Base-by-base conservation (phyloP, 345 rosid species). In the Gossypium ekmanianum region DNA sequence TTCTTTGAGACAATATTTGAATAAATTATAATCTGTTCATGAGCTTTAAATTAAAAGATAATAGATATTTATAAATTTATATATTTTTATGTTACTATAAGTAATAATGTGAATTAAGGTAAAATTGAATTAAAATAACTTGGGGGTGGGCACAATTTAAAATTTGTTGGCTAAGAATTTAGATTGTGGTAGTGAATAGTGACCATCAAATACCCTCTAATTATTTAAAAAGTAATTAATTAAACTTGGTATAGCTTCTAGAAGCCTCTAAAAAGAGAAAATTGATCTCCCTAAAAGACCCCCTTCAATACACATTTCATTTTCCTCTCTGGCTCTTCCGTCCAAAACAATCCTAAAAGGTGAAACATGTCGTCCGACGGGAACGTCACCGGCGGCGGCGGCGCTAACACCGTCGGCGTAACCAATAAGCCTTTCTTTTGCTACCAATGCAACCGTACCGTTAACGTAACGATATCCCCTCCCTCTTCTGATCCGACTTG, bases 361-460 rank as follows among this genome's bases (percentile, higher is more conserved):
- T 45, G 26, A 51, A 64, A 51, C 2, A 75, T 75, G 78, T 75
- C 78, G 48, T 24, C 52, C 20, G 78, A 57, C 47, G 78, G 72
- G 54, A 56, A 56, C 61, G 61, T 52, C 61, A 52, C 39, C 63
- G 29, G 64, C 64, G 17, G 16, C 16, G 73, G 14, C 27, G 61
- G 61, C 61, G 61, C n/a, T 70, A 70, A 29, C 61, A 52, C 61
- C 48, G 74, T 11, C 61, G 61, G 61, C 27, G 22, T 7, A 29
- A 52, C 74, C 75, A 44, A 81, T 29, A 67, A 87, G 80, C 82
- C 75, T 66, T 91, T 82, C 71, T 90, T 82, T 84, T 91, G 97
- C 65, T 26, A 91, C 77, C 79, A 84, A 81, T 91, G 94, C 87
- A 45, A 83, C 57, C 88, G 82, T 10, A 86, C 86, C 29, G 90